Base-by-base conservation (phyloP, 768 basidiomycete species). In the Russula sp. region DNA sequence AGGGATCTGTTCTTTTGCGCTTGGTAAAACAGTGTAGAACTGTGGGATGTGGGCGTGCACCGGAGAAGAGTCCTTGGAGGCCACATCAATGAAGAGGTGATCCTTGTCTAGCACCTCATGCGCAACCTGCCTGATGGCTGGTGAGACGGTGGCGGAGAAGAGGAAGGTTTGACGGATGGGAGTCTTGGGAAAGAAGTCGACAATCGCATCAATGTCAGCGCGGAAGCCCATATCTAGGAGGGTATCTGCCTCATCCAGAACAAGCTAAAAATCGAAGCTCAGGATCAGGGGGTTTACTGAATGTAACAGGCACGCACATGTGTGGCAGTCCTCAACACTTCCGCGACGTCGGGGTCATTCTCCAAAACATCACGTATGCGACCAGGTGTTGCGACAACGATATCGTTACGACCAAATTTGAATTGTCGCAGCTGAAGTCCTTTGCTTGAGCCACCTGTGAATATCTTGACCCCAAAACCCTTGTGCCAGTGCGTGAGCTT, bases 171-270 rank as follows among this genome's bases (percentile, higher is more conserved):
- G 94, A n/a, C 93, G 85, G 59, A 83, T 72, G 0, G 87, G 83
- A 1, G 76, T 70, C 22, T 77, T 76, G 9, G 89, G 87, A n/a
- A 95, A 79, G 70, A 78, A 81, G 5, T 77, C 71, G 32, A 81
- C 75, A 69, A 96, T 92, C 1, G 81, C 84, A 24, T 90, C 84
- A 34, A 98, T 85, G 70, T 96, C 94, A 26, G 87, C 83, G 5
- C 89, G 83, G 83, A 96, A 97, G 69, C 94, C 94, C 88, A 94
- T 89, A 62, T 94, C 92, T 13, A 98, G 79, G 14, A 96, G 79
- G 0, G 89, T 91, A 71, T 98, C 94, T 13, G 93, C 92, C 73
- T 97, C 93, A 71, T 98, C 97, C 62, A 98, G 79, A 64, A 98
- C 81, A 58, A 98, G 81, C 90, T 93, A 7, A 67, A 13, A 22